Conservation (phyloP, 1,284 basidiomycete genomes). For the Trametes pubescens region DNA sequence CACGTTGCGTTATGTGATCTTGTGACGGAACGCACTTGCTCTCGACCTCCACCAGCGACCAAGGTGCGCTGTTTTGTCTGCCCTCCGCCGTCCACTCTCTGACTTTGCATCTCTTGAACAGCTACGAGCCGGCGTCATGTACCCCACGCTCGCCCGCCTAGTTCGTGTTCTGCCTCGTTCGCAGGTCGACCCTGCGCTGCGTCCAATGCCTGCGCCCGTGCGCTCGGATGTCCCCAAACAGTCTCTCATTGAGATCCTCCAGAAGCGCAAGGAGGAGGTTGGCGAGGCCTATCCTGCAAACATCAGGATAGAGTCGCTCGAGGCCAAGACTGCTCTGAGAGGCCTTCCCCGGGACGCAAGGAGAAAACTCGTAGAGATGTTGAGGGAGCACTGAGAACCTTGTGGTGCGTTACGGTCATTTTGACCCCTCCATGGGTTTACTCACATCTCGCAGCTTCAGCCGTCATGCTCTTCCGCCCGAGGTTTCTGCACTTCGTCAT, state of each 20-base stretch:
- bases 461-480: too few relatives aligned
- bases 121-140: constrained; percentile 38
- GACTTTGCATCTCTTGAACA: background rate
- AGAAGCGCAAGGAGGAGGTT: constrained; percentile 47
- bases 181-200: constrained; percentile 38
- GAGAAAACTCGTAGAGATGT: constrained; percentile 46
- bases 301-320: constrained; percentile 53
- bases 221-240: constrained; percentile 42
- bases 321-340: constrained; percentile 47
- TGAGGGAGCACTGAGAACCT: constrained; percentile 46
- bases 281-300: constrained; percentile 52
- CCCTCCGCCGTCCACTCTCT: background rate
- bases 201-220: constrained; percentile 37
- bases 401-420: background rate
- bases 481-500: background rate
- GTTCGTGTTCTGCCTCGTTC: constrained; percentile 52
- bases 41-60: constrained; percentile 1
- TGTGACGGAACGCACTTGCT: constrained; percentile 3
- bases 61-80: constrained; percentile 14
- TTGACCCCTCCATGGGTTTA: background rate
- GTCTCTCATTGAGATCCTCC: constrained; percentile 50
- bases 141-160: constrained; percentile 45
- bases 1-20: constrained; percentile 1
- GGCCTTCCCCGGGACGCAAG: constrained; percentile 46
- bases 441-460: background rate